A percentile compares a stretch with the other conserved stretches of the same genome.
Evolutionary conservation across 169 alveolate genomes (phyloP).

Genomic region (Plasmodium sp.): DNA sequence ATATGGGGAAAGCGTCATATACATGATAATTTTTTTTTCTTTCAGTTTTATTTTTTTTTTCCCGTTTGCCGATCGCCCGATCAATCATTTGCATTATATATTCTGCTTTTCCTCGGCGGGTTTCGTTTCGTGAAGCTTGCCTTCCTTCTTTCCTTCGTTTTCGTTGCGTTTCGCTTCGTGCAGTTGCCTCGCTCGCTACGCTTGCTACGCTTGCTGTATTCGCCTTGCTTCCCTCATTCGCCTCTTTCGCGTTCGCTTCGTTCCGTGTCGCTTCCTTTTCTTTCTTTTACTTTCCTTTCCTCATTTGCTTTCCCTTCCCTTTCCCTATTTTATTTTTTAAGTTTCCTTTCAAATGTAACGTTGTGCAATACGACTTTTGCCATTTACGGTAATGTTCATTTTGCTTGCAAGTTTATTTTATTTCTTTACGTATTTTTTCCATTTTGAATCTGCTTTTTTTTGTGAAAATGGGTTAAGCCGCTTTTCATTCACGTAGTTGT

Average conservation of each 20-base stretch:
- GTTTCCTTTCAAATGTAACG: background rate
- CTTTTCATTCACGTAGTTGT: background rate
- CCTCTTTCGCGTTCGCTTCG: background rate
- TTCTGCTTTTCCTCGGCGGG: background rate
- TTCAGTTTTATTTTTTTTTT: background rate
- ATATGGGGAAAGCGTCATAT: background rate
- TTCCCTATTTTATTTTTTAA: background rate
- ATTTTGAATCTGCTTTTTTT: background rate
- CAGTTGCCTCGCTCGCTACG: background rate
- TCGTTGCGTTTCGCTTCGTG: background rate
- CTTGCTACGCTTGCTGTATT: too few relatives aligned
- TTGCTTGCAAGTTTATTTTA: background rate
- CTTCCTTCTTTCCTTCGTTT: background rate
- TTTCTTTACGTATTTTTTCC: background rate
- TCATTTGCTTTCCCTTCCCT: background rate
- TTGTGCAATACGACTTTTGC: background rate
- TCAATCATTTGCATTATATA: background rate
- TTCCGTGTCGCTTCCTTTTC: background rate
- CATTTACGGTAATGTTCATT: background rate
- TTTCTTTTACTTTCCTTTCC: background rate
- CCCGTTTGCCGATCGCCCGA: background rate
- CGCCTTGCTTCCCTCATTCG: background rate
- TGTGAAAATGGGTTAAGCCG: conserved; percentile 13
- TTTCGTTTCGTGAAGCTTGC: too few relatives aligned
- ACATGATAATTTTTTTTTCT: background rate